Base-by-base conservation (phyloP, 768 basidiomycete species). In the Lactarius tabidus region DNA sequence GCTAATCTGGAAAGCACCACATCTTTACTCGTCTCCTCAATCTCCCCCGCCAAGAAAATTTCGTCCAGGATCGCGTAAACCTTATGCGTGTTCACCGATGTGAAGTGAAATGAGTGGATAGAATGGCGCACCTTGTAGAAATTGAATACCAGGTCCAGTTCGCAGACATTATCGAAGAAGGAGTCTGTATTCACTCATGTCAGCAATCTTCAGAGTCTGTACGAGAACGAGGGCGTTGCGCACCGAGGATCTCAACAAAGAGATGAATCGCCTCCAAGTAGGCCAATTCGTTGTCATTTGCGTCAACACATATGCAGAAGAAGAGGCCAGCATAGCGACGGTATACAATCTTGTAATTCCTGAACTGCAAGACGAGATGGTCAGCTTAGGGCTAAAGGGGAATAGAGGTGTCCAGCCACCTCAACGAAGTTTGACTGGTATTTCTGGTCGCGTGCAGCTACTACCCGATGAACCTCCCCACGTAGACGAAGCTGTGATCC, bases 381-480 rank as follows among this genome's bases (percentile, higher is more conserved):
- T 64, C 59, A 65, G 36, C 12, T 45, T 67, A 23, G 26, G n/a
- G 15, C 35, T 3, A 29, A 53, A 39, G 31, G 14, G 23, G 60
- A 29, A 28, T 31, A 60, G 68, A 48, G 36, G 2, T 39, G 43
- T 51, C 55, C 45, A 73, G 85, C 55, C 60, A 96, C 96, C 85
- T 99, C 97, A 38, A 98, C 97, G 71, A 98, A 98, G 75, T 99
- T 99, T 28, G 93, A 96, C 76, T 98, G 97, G 70, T 98, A 97
- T 78, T 98, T 98, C 80, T 98, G 95, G 76, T 99, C 97, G 67
- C 97, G 79, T 20, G 97, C 95, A 0, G 97, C 97, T 14, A 99
- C 93, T 67, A 98, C 77, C 39, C 97, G 82, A 75, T 99, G 97
- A 0, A 99, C 96, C 75, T 99, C 97, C 4, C 97, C 96, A 23